phyloP scores from a whole-genome alignment of 352 stramenopile genomes.

The Phytopythium boreale region DNA sequence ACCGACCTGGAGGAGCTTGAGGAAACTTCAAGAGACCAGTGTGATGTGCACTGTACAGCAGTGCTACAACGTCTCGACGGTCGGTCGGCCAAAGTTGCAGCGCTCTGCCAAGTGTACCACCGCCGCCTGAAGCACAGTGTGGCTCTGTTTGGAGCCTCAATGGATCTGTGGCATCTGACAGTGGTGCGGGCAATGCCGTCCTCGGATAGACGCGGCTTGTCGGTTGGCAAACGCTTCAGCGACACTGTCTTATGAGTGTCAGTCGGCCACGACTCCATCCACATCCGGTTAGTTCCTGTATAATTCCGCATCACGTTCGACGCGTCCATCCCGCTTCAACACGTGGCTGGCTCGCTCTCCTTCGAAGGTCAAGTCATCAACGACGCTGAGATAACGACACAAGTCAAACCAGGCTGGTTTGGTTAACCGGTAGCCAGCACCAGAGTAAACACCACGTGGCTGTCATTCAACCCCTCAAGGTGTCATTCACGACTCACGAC shows the following conservation, averaged over 20 bases:
- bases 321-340: background rate
- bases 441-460: no score
- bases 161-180: no score
- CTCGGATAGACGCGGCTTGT: background rate
- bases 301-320: no score
- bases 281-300: no score
- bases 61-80: slow-evolving; percentile 1
- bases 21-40: no score
- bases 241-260: background rate
- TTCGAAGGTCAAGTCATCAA: background rate
- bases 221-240: background rate
- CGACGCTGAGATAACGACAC: no score
- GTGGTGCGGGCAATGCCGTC: background rate
- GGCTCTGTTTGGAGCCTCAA: background rate
- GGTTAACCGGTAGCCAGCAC: no score
- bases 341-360: background rate
- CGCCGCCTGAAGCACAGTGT: background rate
- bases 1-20: background rate
- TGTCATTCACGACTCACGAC: no score
- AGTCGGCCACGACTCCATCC: no score
- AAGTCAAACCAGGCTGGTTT: background rate
- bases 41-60: background rate
- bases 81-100: background rate
- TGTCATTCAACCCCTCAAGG: background rate
- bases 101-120: background rate